Evolutionary conservation across 176 grass and related monocot species (phyloP).

Genomic region (Metroxylon sagu): DNA sequence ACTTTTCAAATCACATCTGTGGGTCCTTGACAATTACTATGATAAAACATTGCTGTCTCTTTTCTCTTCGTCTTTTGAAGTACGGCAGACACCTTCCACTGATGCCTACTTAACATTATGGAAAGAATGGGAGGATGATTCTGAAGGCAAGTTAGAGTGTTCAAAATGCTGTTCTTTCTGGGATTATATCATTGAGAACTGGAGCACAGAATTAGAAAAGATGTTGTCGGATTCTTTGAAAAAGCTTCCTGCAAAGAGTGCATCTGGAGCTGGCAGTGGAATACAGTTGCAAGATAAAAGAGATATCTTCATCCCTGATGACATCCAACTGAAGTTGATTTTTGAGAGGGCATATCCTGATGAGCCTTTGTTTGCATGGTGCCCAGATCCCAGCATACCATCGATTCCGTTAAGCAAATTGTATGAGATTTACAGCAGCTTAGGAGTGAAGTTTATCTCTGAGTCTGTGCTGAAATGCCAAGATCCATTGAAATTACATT

Average conservation of each 20-base stretch:
- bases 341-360: constrained; percentile 25
- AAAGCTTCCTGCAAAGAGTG: constrained; percentile 32
- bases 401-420: constrained; percentile 24
- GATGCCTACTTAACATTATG: constrained; percentile 45
- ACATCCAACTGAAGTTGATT: constrained; percentile 45
- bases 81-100: constrained; percentile 23
- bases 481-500: neutral
- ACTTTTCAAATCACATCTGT: constrained; percentile 34
- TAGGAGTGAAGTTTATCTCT: constrained; percentile 51
- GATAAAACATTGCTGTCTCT: constrained; percentile 27
- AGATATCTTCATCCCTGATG: constrained; percentile 57
- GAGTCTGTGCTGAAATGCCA: constrained; percentile 14
- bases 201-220: constrained; percentile 16
- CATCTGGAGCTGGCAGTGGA: neutral
- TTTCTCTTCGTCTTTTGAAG: constrained; percentile 32
- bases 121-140: constrained; percentile 39
- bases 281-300: constrained; percentile 33
- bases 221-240: constrained; percentile 14
- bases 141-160: neutral
- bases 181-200: constrained; percentile 37
- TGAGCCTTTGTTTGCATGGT: constrained; percentile 51
- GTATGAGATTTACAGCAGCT: constrained; percentile 30
- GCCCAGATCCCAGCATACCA: constrained; percentile 16
- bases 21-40: constrained; percentile 54
- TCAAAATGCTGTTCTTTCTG: constrained; percentile 51